Evolutionary conservation across 1,139 yeast species (phyloP).

Genomic region (Hansenula sp.): DNA sequence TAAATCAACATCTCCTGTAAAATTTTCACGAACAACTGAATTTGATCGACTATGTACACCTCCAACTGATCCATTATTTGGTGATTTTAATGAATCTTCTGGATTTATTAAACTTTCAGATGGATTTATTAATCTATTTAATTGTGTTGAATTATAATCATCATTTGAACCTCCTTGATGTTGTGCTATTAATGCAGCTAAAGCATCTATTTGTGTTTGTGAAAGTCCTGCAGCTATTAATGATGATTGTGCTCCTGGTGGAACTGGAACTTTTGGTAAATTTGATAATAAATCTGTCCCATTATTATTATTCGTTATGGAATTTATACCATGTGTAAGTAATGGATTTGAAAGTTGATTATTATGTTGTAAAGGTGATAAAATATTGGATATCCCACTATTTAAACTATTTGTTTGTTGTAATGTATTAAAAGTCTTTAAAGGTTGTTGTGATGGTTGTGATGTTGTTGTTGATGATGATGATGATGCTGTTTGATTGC

Average conservation of each 20-base stretch:
- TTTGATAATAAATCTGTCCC: constrained; percentile 22
- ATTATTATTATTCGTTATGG: not conserved
- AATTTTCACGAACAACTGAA: not conserved
- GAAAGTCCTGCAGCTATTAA: constrained; percentile 61
- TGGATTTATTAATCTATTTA: constrained; percentile 1
- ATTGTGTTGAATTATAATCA: constrained; percentile 7
- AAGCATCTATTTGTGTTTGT: constrained; percentile 64
- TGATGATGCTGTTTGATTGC: not conserved
- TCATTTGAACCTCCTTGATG: constrained; percentile 38
- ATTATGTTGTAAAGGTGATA: constrained; percentile 8
- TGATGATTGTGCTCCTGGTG: constrained; percentile 65
- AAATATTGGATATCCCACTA: constrained; percentile 8
- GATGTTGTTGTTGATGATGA: not conserved
- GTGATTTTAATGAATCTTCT: too few species aligned
- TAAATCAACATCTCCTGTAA: constrained; percentile 23
- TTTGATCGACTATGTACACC: constrained; percentile 1
- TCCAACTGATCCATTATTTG: not conserved
- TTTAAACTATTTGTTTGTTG: constrained; percentile 6
- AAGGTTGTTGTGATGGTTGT: not conserved
- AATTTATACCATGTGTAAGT: not conserved
- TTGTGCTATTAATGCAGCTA: constrained; percentile 69
- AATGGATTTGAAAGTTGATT: constrained; percentile 10
- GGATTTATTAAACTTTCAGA: constrained; percentile 1
- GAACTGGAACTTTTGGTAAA: constrained; percentile 62
- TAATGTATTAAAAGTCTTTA: constrained; percentile 8